Base-by-base conservation (phyloP, 257 asterid species). In the Salvia splendens region DNA sequence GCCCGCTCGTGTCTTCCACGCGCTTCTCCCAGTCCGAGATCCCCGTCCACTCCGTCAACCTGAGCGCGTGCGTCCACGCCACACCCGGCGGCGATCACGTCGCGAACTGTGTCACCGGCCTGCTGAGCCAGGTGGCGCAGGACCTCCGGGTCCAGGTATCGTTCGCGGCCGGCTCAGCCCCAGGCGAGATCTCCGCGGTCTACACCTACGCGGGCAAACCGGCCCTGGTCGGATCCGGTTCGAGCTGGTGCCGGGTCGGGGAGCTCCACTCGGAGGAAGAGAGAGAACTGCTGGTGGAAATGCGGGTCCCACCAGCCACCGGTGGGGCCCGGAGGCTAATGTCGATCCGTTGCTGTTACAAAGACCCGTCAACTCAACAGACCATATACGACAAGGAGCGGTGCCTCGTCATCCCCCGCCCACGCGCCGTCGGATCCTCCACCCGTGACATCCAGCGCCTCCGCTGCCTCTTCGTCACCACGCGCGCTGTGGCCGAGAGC, bases 401-500 rank as follows among this genome's bases (percentile, higher is more conserved):
- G 28, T 77, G 75, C 38, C 79, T 93, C 0, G 9, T 67, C 71
- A 78, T 90, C 47, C 97, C 97, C 46, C 92, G 85, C 6, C 95
- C 92, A 48, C 89, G 84, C 64, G 83, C 96, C 86, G 86, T 79
- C 67, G 80, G 90, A 41, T 85, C 97, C 7, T 80, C 94, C 61
- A 77, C 84, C 1, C 72, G 84, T 0, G 78, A 77, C 51, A 81
- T 80, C 67, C 88, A 84, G 49, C 95, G 95, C 65, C 75, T 93
- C 38, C 84, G 87, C 57, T 74, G 78, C 72, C 84, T 82, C 2
- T 90, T 90, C 61, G 78, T 93, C n/a, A 78, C 88, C 0, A 81
- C 96, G 16, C 88, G 99, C 72, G 99, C 99, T 58, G 76, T 93
- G 5, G 96, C 97, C 1, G 97, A 88, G 79, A 83, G 96, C 28